Conservation (phyloP, 2,329 filamentous ascomycete species). For the Parastagonospora nodorum region DNA sequence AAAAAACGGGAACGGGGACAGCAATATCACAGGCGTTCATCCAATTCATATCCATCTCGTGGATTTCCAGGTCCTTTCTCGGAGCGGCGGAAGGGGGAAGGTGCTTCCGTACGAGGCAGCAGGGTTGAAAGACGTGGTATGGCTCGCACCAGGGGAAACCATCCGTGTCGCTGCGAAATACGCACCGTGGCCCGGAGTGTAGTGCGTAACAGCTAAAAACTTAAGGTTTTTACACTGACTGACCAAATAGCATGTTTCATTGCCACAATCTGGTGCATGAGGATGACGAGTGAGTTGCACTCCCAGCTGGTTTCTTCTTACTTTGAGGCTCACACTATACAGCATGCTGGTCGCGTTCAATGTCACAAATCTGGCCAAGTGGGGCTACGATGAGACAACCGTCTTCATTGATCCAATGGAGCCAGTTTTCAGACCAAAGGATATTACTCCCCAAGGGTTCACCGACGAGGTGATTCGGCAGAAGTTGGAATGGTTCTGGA, state of each 20-base stretch:
- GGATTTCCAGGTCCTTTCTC: slow-evolving; percentile 60
- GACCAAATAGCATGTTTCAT: slow-evolving; percentile 48
- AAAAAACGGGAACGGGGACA: slow-evolving; percentile 52
- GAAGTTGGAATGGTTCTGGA: slow-evolving; percentile 40
- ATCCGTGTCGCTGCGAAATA: slow-evolving; percentile 36
- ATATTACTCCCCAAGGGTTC: slow-evolving; percentile 29
- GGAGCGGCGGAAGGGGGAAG: slow-evolving; percentile 49
- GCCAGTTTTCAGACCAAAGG: slow-evolving; percentile 32
- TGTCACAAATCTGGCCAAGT: slow-evolving; percentile 44
- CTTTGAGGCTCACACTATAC: slow-evolving; percentile 5
- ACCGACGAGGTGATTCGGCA: slow-evolving; percentile 28
- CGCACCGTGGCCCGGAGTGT: slow-evolving; percentile 53
- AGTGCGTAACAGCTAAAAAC: slow-evolving; percentile 19
- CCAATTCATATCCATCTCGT: slow-evolving; percentile 64
- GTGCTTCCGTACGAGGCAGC: slow-evolving; percentile 60
- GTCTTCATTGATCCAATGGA: slow-evolving; percentile 41
- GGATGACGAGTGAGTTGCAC: slow-evolving; percentile 43
- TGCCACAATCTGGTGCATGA: slow-evolving; percentile 55
- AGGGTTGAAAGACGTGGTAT: slow-evolving; percentile 64
- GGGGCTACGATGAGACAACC: slow-evolving; percentile 40
- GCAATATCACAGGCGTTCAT: slow-evolving; percentile 52
- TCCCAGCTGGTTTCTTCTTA: no score
- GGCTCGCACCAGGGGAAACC: slow-evolving; percentile 56
- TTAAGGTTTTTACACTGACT: neutral
- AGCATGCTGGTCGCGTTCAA: slow-evolving; percentile 53